Base-by-base conservation (phyloP, 495 filamentous ascomycete genomes). In the Neurospora sp. region DNA sequence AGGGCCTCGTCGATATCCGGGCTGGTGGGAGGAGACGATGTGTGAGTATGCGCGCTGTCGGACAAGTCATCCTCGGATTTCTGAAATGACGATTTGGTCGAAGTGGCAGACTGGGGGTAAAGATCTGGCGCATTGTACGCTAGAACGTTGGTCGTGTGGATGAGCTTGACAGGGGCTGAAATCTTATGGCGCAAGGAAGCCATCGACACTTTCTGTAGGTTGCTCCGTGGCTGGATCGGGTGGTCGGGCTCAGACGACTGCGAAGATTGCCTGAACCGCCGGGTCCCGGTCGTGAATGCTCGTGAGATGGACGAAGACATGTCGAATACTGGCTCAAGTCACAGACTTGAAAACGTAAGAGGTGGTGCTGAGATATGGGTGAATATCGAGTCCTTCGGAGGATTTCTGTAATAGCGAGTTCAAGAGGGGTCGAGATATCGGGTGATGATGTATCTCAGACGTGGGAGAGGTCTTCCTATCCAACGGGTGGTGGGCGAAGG, bases 131-230 rank as follows among this genome's bases (percentile, higher is more conserved):
- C 94, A 77, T 94, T 94, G 86, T 96, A 97, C 20, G 93, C 92
- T 20, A 97, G 90, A 90, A 94, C 93, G 80, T 98, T 99, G 72
- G 96, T 98, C 4, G 96, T 97, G 22, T 95, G 97, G 38, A 97
- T 82, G 61, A 99, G 85, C 80, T 92, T 90, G 68, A 98, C 86
- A 3, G 96, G 96, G 12, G 86, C 88, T 22, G 96, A 99, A 78
- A 99, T 99, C 83, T 96, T 87, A 76, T 84, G 76, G 71, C 87
- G 84, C 73, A 87, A 83, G 5, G 81, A 78, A 22, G 75, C 70
- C 53, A 77, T 73, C 27, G 77, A 77, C 9, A 75, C 77, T 76
- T 83, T 86, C 1, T 80, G 82, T 12, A 85, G 85, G 72, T 84
- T 82, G 75, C 82, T 85, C 71, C 85, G 82, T 31, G 83, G 81